Evolutionary conservation across 306 rosid species (phyloP).

Genomic region (Castanea crenata): DNA sequence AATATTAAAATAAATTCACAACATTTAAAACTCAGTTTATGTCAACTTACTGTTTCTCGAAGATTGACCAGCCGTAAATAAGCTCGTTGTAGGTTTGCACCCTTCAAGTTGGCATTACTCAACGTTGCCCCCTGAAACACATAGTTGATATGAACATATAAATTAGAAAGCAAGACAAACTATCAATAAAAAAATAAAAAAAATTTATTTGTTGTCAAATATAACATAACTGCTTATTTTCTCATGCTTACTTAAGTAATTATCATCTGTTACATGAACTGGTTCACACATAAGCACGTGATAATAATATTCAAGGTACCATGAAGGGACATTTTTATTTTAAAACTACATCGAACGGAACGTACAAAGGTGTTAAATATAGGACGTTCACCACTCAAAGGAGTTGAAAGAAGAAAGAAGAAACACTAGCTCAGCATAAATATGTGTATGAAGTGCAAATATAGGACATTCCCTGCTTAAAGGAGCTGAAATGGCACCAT

Average conservation of each 20-base stretch:
- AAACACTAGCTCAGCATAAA: too few relatives aligned
- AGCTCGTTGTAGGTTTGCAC: constrained; percentile 93
- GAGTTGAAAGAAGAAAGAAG: too few relatives aligned
- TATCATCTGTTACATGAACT: neutral
- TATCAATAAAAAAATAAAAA: neutral
- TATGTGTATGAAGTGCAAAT: too few relatives aligned
- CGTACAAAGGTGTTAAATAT: neutral
- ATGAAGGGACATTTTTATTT: neutral
- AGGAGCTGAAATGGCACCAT: neutral
- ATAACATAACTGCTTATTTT: neutral
- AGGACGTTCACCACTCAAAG: too few relatives aligned
- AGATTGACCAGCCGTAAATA: constrained; percentile 80
- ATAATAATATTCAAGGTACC: neutral
- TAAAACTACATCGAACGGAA: neutral
- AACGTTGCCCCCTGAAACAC: constrained; percentile 78
- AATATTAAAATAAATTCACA: neutral
- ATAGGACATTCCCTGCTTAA: too few relatives aligned
- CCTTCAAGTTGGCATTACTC: constrained; percentile 69
- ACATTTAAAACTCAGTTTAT: neutral
- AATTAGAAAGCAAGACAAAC: neutral
- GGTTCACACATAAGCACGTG: neutral
- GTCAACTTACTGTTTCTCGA: constrained; percentile 63
- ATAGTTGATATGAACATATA: constrained; percentile 16
- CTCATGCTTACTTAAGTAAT: neutral
- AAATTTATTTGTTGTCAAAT: neutral